Percentiles rank a stretch among this genome's conserved stretches.
Evolutionary conservation across 176 grass and related monocot species (phyloP).

Genomic region (Tillandsia fasciculata): DNA sequence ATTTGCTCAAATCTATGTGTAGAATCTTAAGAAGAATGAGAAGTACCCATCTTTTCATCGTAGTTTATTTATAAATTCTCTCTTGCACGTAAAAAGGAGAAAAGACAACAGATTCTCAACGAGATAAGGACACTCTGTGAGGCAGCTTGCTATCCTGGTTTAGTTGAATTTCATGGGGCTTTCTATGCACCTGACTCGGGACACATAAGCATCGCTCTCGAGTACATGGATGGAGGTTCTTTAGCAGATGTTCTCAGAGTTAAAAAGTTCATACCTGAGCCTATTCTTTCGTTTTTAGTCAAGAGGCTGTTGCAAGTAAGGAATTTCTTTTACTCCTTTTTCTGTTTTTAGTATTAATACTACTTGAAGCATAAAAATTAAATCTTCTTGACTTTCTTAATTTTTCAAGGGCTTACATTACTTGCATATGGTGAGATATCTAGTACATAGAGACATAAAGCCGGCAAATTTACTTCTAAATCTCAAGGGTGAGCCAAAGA

Average conservation of each 20-base stretch:
- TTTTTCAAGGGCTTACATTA: slow-evolving; percentile 65
- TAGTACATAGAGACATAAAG: slow-evolving; percentile 99
- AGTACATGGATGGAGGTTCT: slow-evolving; percentile 98
- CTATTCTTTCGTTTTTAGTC: slow-evolving; percentile 65
- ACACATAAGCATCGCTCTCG: slow-evolving; percentile 90
- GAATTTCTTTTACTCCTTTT: slow-evolving; percentile 8
- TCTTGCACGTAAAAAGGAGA: slow-evolving; percentile 48
- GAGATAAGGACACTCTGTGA: slow-evolving; percentile 93
- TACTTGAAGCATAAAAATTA: neutral
- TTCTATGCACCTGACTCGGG: slow-evolving; percentile 89
- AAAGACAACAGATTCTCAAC: slow-evolving; percentile 92
- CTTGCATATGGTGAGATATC: slow-evolving; percentile 77
- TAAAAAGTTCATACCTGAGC: slow-evolving; percentile 79
- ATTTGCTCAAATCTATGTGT: too few species aligned
- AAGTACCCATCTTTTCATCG: slow-evolving; percentile 11
- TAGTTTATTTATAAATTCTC: slow-evolving; percentile 12
- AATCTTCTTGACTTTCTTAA: neutral
- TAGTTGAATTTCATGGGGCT: slow-evolving; percentile 95
- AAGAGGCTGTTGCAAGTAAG: slow-evolving; percentile 76
- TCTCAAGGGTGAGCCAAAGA: slow-evolving; percentile 79
- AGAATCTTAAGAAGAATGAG: too few species aligned
- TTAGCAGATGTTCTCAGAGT: slow-evolving; percentile 71
- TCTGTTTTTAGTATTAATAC: neutral
- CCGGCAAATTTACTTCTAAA: slow-evolving; percentile 95
- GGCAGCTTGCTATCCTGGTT: slow-evolving; percentile 64